Evolutionary conservation across 495 filamentous ascomycete genomes (phyloP), one percentile per base, ranked within the genome.

Genomic region (Hypoxylon fragiforme): DNA sequence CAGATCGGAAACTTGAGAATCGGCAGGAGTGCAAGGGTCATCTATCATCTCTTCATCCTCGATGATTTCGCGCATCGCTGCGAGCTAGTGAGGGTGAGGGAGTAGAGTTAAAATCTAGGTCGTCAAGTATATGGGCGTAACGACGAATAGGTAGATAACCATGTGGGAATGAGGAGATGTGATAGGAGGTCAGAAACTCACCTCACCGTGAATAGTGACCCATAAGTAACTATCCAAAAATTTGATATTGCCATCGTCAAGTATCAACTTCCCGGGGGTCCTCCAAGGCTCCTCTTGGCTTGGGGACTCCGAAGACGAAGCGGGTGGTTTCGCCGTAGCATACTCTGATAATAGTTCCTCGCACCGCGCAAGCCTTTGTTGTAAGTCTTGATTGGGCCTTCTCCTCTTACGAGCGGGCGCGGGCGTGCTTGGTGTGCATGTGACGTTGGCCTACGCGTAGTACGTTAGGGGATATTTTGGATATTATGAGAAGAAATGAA

Each of bases 281-380:
- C 67, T 69, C 71, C 73, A 74, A 24, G 54, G 58, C 2, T 73
- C 67, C 19, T 74, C 68, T 19, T 47, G 57, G 15, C 43, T 41
- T 14, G 56, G 42, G 1, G 52, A 28, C 12, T 58, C 62, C 21
- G 28, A 30, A 7, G 63, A 52, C 0, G 66, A 39, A 26, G 44
- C 47, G 3, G 66, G 58, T 3, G 70, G 70, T 48, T 71, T 70
- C 28, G 67, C 65, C 2, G 67, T 69, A 0, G 72, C 74, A 55
- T 78, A 77, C 50, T 77, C 68, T 44, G 71, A 74, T 3, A 78
- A 57, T 24, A 78, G 51, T 38, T 73, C 73, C 54, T 78, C 75
- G 37, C 75, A 78, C n/a, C 75, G 64, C 11, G 73, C 72, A 7
- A 79, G 62, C 13, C 75, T 65, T 58, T 79, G 74, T 43, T 77